A percentile compares a stretch with the other conserved stretches of the same genome.
Conservation (phyloP, 140 eudicot genomes). For the Cichorium intybus region DNA sequence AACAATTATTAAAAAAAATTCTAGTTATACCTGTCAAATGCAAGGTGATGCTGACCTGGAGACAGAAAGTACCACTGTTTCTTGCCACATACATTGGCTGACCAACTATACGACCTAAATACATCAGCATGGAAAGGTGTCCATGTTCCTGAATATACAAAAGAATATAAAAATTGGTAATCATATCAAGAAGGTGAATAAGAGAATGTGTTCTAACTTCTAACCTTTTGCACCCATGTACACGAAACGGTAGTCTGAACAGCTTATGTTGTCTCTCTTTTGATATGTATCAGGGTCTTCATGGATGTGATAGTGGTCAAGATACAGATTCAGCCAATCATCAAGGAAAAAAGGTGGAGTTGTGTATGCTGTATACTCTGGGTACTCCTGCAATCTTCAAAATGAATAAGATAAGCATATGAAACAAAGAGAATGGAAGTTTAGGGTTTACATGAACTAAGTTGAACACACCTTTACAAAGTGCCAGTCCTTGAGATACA, state of each 20-base stretch:
- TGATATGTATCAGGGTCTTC: slow-evolving; percentile 43
- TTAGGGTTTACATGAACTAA: slow-evolving; percentile 1
- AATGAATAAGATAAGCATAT: slow-evolving; percentile 9
- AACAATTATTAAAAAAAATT: not conserved
- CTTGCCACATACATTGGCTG: slow-evolving; percentile 89
- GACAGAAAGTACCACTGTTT: slow-evolving; percentile 80
- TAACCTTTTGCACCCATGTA: slow-evolving; percentile 98
- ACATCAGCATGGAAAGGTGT: slow-evolving; percentile 98
- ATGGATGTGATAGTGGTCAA: slow-evolving; percentile 76
- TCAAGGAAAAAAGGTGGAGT: slow-evolving; percentile 70
- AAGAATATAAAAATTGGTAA: not conserved
- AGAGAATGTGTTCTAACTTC: slow-evolving; percentile 46
- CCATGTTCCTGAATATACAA: slow-evolving; percentile 77
- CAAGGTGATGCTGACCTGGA: slow-evolving; percentile 70
- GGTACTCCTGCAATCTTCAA: slow-evolving; percentile 69
- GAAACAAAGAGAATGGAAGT: not conserved
- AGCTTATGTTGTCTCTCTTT: slow-evolving; percentile 50
- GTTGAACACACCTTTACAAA: slow-evolving; percentile 70
- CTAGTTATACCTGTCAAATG: slow-evolving; percentile 70
- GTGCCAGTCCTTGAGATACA: slow-evolving; percentile 97
- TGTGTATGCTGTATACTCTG: slow-evolving; percentile 71
- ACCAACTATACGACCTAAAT: slow-evolving; percentile 97
- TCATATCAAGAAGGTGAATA: not conserved
- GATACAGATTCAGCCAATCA: slow-evolving; percentile 96
- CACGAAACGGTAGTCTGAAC: slow-evolving; percentile 95